These are phyloP conservation scores for Vaccinium darrowii DNA, from an alignment of 148 eudicot genomes.

Conservation along the genomic window DNA sequence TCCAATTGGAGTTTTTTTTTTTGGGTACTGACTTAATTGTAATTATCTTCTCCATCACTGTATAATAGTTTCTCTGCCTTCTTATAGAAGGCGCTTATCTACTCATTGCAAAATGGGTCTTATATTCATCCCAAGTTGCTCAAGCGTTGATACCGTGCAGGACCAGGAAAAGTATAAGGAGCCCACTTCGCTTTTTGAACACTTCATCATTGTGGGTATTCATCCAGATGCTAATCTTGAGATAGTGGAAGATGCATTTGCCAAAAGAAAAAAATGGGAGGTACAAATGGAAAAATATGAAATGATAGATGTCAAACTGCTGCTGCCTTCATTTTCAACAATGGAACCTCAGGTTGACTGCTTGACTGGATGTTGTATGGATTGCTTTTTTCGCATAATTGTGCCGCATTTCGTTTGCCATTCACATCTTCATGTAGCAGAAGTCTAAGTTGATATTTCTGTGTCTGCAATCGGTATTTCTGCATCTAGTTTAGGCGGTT, in stretches of 20 bases:
- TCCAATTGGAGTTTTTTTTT: not conserved
- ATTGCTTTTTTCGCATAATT: not conserved
- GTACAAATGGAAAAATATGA: conserved; percentile 38
- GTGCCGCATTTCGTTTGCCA: not conserved
- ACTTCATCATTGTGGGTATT: conserved; percentile 83
- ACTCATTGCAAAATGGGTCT: not conserved
- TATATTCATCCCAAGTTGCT: conserved; percentile 13
- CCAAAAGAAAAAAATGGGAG: conserved; percentile 77
- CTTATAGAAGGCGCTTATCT: not conserved
- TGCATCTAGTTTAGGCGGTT: not conserved
- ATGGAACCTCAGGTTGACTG: conserved; percentile 83
- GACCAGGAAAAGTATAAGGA: conserved; percentile 65
- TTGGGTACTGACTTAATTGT: not conserved
- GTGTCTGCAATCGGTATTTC: not conserved
- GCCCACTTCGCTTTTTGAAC: conserved; percentile 84
- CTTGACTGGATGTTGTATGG: not conserved
- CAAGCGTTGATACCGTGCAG: conserved; percentile 40
- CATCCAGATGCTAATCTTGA: conserved; percentile 85
- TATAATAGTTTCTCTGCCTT: not conserved
- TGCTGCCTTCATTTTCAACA: conserved; percentile 52
- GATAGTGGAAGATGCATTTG: conserved; percentile 73
- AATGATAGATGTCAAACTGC: conserved; percentile 32
- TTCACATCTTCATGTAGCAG: not conserved
- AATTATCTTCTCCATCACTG: not conserved
- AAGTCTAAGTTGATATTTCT: not conserved